Evolutionary conservation across 2,329 filamentous ascomycete genomes (phyloP), one percentile per base, ranked within the genome.

Genomic region (Bipolaris victoriae): DNA sequence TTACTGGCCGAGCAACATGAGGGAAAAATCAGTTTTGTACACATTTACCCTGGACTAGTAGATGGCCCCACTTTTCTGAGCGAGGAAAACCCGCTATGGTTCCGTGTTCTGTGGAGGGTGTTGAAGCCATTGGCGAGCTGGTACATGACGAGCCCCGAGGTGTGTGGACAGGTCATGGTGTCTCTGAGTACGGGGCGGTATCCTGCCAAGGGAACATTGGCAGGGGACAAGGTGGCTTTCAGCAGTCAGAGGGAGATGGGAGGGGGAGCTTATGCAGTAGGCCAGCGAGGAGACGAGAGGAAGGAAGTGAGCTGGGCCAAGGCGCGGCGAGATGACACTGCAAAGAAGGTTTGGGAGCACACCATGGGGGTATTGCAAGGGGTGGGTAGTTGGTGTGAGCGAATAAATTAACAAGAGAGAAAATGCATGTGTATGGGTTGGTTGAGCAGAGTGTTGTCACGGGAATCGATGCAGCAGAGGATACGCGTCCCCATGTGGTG

Each of bases 11-110:
- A 61, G 20, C 37, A 58, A 24, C 48, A 70, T 33, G 67, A 67
- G 1, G 70, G 68, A 44, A 58, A 55, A 1, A 70, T 72, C 7
- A 60, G 67, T 10, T 76, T 75, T 41, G 53, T 71, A 1, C 74
- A 77, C 45, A 62, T 69, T 11, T 66, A 63, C 29, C 76, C 76
- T 0, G 72, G 75, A 0, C 57, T 78, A 0, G 74, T 78, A 2
- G 60, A 72, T 7, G 71, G 68, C 0, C 69, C 68, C 1, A 64
- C 26, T 0, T 77, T 74, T 33, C 60, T 67, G 22, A 66, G 55
- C 22, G 47, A 60, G 0, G 66, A 58, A 1, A 60, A 69, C 16
- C 73, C 74, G 7, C 22, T 49, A 1, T 78, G 73, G 72, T 70
- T 74, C 44, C 67, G 64, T 18, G 24, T 70, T 0, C 2, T 70